phyloP scores from a whole-genome alignment of 495 filamentous ascomycete genomes.

The Sporormia fimetaria region DNA sequence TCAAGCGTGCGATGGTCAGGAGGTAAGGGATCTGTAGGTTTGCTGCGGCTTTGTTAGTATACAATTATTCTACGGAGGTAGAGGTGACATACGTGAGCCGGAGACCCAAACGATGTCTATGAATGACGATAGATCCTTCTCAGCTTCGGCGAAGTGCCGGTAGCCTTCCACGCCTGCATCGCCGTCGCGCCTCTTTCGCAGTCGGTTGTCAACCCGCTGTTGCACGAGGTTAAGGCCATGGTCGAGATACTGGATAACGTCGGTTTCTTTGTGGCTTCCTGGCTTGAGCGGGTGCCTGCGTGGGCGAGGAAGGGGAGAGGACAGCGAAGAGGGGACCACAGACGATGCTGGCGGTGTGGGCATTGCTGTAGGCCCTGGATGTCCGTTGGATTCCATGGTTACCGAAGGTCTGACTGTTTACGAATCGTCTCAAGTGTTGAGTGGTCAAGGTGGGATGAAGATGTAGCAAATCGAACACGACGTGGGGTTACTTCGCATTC shows the following conservation, averaged over 20 bases:
- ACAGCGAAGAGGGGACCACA: slow-evolving; percentile 42
- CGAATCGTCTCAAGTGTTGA: not conserved
- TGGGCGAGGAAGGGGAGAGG: slow-evolving; percentile 48
- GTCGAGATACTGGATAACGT: slow-evolving; percentile 60
- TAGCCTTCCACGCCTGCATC: slow-evolving; percentile 51
- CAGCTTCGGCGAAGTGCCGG: slow-evolving; percentile 54
- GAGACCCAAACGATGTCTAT: slow-evolving; percentile 73
- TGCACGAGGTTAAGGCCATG: slow-evolving; percentile 50
- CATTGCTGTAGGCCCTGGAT: slow-evolving; percentile 2
- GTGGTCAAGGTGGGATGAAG: slow-evolving; percentile 1
- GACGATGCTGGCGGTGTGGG: slow-evolving; percentile 30
- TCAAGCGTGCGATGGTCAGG: slow-evolving; percentile 59
- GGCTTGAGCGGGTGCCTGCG: slow-evolving; percentile 52
- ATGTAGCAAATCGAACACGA: not conserved
- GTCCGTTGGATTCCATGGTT: slow-evolving; percentile 1
- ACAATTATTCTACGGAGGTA: not conserved
- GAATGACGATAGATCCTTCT: slow-evolving; percentile 55
- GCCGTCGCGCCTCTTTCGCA: slow-evolving; percentile 21
- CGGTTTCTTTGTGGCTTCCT: slow-evolving; percentile 65
- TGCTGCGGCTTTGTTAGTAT: slow-evolving; percentile 38
- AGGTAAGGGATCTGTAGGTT: slow-evolving; percentile 74
- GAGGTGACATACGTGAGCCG: slow-evolving; percentile 56
- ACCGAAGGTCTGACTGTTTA: not conserved
- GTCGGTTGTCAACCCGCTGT: slow-evolving; percentile 63
- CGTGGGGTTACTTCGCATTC: not conserved